Conservation (phyloP, 116 monocot species). For the Iris pallida region DNA sequence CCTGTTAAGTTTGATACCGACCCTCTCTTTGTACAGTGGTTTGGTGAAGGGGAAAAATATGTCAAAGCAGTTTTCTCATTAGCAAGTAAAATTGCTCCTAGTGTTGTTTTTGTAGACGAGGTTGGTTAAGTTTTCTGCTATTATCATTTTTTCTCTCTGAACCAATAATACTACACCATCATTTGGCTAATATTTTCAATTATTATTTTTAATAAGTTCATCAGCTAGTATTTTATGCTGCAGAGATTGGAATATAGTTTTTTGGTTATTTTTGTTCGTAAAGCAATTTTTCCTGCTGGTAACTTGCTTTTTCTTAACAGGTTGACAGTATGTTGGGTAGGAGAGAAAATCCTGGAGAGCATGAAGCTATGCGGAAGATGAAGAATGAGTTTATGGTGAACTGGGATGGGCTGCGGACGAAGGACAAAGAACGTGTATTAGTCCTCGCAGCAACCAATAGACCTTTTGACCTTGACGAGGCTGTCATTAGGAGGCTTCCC, state of each 20-base stretch:
- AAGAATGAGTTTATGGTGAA: slow-evolving; percentile 99
- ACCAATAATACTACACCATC: too few species aligned
- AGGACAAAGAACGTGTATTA: slow-evolving; percentile 90
- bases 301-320: slow-evolving; percentile 16
- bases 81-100: slow-evolving; percentile 97
- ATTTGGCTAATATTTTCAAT: too few species aligned
- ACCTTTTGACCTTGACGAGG: slow-evolving; percentile 99
- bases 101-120: slow-evolving; percentile 98
- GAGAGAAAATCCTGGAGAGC: slow-evolving; percentile 95
- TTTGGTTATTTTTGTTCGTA: too few species aligned
- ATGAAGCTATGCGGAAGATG: slow-evolving; percentile 99
- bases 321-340: slow-evolving; percentile 98
- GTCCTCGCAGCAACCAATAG: slow-evolving; percentile 96
- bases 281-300: too few species aligned
- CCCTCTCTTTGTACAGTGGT: slow-evolving; percentile 59
- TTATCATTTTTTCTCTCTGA: too few species aligned
- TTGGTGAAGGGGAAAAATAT: slow-evolving; percentile 98
- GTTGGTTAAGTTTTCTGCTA: slow-evolving; percentile 21
- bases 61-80: slow-evolving; percentile 97
- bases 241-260: too few species aligned
- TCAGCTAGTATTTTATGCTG: too few species aligned
- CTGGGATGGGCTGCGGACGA: slow-evolving; percentile 97
- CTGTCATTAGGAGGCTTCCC: slow-evolving; percentile 94
- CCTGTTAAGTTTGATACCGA: background rate
- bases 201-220: too few species aligned